Percentiles rank a stretch among this genome's conserved stretches.
Evolutionary conservation across 179 eudicot species (phyloP).

Genomic region (Pouteria campechiana): DNA sequence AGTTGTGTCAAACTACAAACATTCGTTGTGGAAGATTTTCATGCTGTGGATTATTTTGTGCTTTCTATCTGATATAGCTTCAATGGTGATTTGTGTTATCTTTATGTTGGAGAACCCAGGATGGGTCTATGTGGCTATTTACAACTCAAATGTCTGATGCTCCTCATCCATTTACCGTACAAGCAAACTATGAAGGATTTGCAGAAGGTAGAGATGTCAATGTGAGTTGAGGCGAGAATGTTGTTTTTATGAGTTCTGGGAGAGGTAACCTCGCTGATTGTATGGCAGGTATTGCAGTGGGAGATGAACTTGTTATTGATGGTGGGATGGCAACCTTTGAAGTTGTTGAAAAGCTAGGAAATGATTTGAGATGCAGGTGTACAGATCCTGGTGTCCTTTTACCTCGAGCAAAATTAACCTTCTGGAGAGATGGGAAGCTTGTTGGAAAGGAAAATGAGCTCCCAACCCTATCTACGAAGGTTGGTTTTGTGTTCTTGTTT

Average conservation of each 20-base stretch:
- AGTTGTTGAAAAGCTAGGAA: slow-evolving; percentile 27
- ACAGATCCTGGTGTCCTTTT: slow-evolving; percentile 35
- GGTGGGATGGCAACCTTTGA: slow-evolving; percentile 48
- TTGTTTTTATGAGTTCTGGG: not conserved
- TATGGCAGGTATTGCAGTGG: slow-evolving; percentile 21
- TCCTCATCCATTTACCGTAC: slow-evolving; percentile 27
- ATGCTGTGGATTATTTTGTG: too few relatives aligned
- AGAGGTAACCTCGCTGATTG: too few relatives aligned
- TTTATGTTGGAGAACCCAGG: slow-evolving; percentile 15
- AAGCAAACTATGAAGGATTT: slow-evolving; percentile 30
- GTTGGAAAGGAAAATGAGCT: slow-evolving; percentile 18
- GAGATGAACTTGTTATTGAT: slow-evolving; percentile 35
- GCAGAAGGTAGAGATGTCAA: slow-evolving; percentile 19
- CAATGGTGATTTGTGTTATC: too few relatives aligned
- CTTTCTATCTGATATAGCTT: too few relatives aligned
- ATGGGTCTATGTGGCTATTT: slow-evolving; percentile 36
- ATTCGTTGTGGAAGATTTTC: too few relatives aligned
- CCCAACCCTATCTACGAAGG: slow-evolving; percentile 37
- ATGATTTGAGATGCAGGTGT: slow-evolving; percentile 31
- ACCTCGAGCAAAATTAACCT: slow-evolving; percentile 41
- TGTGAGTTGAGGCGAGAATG: not conserved
- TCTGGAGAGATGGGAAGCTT: slow-evolving; percentile 44
- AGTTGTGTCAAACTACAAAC: too few relatives aligned
- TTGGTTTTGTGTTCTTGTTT: not conserved
- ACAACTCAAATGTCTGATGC: slow-evolving; percentile 24